A percentile compares a stretch with the other conserved stretches of the same genome.
phyloP scores from a whole-genome alignment of 768 basidiomycete species.

The Mycena haematopus region DNA sequence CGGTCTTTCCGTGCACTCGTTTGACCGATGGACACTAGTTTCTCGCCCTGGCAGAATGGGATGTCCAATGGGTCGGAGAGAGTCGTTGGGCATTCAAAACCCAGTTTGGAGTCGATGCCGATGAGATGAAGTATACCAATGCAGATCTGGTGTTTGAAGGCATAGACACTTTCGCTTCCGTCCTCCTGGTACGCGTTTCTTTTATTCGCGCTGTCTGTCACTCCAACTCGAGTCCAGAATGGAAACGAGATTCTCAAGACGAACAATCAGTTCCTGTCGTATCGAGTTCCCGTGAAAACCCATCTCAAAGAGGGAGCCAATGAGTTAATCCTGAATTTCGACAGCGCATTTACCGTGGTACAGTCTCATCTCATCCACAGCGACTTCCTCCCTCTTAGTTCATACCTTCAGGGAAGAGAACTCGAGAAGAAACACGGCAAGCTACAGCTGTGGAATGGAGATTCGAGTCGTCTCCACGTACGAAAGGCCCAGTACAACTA shows the following conservation, averaged over 20 bases:
- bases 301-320: constrained; percentile 63
- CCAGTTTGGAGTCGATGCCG: constrained; percentile 56
- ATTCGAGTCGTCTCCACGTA: constrained; percentile 87
- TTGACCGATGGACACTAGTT: constrained; percentile 50
- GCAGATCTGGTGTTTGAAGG: constrained; percentile 89
- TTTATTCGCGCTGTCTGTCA: background rate
- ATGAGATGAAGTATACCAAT: constrained; percentile 52
- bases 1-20: background rate
- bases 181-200: constrained; percentile 61
- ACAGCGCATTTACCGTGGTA: constrained; percentile 76
- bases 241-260: constrained; percentile 74
- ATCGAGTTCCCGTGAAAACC: constrained; percentile 67
- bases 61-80: constrained; percentile 94
- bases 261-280: constrained; percentile 84
- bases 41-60: constrained; percentile 83
- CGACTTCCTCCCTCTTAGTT: background rate
- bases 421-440: constrained; percentile 72
- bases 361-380: too few relatives aligned
- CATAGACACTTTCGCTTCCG: constrained; percentile 85
- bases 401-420: constrained; percentile 62
- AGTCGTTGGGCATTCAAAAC: constrained; percentile 85
- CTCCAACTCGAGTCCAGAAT: constrained; percentile 56
- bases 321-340: constrained; percentile 72
- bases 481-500: constrained; percentile 92
- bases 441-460: constrained; percentile 84